Evolutionary conservation across 148 eudicot genomes (phyloP), one percentile per base, ranked within the genome.

Genomic region (Silene conica): DNA sequence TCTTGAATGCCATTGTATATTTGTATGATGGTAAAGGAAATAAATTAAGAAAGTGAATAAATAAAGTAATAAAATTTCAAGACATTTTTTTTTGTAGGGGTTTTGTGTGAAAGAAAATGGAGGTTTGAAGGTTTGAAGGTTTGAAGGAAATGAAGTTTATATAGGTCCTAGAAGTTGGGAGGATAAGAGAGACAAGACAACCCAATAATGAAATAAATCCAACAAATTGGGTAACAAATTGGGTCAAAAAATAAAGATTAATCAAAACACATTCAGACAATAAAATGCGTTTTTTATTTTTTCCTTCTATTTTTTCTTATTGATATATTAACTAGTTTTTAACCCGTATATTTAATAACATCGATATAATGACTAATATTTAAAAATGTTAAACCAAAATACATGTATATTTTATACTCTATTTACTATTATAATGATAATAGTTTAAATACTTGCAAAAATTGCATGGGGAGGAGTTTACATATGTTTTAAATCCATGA

Each of bases 1-100:
- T 85, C 72, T 78, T 88, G 70, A 88, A 89, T 78, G 95, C 95
- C 97, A 91, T 93, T 82, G 72, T 45, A 34, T 22, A 3, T 89
- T 93, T 82, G 72, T 45, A 34, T 22, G 6, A 11, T 4, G 6
- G 16, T 64, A 11, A 46, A 61, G 12, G 20, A 70, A 56, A 4
- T 67, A 52, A 62, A 48, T 10, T 43, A 50, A 19, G 26, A 9
- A 31, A 31, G 34, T 31, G 34, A 31, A 31, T 23, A 3, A 56
- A 38, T 38, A 2, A 2, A 13, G 11, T 8, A 45, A 8, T 31
- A 22, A 10, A 10, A 10, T 41, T 5, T 12, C 15, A 22, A 62
- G 46, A 8, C 28, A 38, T 20, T 12, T 11, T 1, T 70, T 70
- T 78, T 23, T 8, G 8, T 13, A 22, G 43, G 12, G 23, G 25